These are phyloP conservation scores for Annulohypoxylon nitens DNA, from an alignment of 495 filamentous ascomycete species.

Conservation along the genomic window DNA sequence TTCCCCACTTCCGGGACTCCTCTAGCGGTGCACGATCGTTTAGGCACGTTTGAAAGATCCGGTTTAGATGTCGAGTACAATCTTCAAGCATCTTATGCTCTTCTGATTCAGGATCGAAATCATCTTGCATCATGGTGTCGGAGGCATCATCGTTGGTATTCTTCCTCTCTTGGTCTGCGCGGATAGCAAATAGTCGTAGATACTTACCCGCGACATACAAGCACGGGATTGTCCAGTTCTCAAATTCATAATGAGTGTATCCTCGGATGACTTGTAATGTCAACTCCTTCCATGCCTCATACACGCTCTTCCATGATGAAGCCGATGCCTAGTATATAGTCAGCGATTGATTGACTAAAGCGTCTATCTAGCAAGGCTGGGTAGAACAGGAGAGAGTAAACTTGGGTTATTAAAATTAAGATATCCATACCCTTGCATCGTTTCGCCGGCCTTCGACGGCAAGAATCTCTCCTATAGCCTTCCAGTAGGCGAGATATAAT, in stretches of 20 bases:
- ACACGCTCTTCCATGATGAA: conserved; percentile 78
- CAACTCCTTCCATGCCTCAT: conserved; percentile 86
- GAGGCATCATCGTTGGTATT: conserved; percentile 59
- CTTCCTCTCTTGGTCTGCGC: conserved; percentile 77
- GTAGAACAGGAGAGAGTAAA: conserved; percentile 17
- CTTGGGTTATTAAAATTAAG: neutral
- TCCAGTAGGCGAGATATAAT: conserved; percentile 86
- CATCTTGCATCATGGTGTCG: conserved; percentile 74
- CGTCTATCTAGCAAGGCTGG: neutral
- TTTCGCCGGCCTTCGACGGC: conserved; percentile 60
- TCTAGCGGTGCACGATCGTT: conserved; percentile 87
- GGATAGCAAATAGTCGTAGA: conserved; percentile 86
- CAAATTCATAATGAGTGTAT: conserved; percentile 76
- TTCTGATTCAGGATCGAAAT: conserved; percentile 76
- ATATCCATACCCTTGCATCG: conserved; percentile 52
- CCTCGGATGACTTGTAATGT: conserved; percentile 77
- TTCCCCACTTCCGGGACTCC: conserved; percentile 95
- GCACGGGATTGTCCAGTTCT: conserved; percentile 89
- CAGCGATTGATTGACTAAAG: neutral
- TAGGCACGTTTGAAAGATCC: conserved; percentile 88
- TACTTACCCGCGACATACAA: conserved; percentile 87
- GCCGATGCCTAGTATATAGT: conserved; percentile 47
- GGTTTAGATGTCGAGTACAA: conserved; percentile 86
- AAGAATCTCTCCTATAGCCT: conserved; percentile 76
- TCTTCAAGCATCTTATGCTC: conserved; percentile 89